A percentile compares a stretch with the other conserved stretches of the same genome.
Conservation (phyloP, 768 basidiomycete species). For the Amanita pseudoporphyria region DNA sequence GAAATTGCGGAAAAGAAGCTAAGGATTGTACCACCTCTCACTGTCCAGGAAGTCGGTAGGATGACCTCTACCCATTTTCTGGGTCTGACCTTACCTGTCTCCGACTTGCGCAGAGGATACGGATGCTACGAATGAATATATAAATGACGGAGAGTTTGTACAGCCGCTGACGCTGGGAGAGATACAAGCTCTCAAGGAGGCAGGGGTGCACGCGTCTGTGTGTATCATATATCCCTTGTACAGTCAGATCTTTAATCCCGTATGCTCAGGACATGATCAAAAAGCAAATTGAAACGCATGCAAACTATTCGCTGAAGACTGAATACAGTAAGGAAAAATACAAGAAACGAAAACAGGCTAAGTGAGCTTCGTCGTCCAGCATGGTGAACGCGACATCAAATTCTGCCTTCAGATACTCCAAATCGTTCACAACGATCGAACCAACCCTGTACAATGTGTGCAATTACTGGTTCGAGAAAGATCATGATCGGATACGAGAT, state of each 20-base stretch:
- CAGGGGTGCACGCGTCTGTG: slow-evolving; percentile 74
- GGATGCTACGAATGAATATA: slow-evolving; percentile 92
- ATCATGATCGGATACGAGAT: slow-evolving; percentile 72
- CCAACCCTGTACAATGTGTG: slow-evolving; percentile 84
- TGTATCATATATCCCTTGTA: slow-evolving; percentile 13
- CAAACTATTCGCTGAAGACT: slow-evolving; percentile 88
- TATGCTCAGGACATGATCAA: slow-evolving; percentile 82
- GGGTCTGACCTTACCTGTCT: neutral
- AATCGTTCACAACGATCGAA: slow-evolving; percentile 78
- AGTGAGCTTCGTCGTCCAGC: slow-evolving; percentile 40
- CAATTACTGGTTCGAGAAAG: slow-evolving; percentile 83
- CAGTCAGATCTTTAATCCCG: slow-evolving; percentile 11
- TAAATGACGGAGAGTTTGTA: slow-evolving; percentile 77
- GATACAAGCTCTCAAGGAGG: slow-evolving; percentile 73
- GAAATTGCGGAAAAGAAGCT: slow-evolving; percentile 73
- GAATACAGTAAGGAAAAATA: slow-evolving; percentile 99
- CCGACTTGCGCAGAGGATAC: slow-evolving; percentile 70
- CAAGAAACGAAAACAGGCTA: slow-evolving; percentile 91
- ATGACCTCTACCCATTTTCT: slow-evolving; percentile 5
- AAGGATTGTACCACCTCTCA: slow-evolving; percentile 47
- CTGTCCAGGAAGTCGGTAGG: slow-evolving; percentile 76
- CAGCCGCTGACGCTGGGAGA: slow-evolving; percentile 79
- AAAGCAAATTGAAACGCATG: slow-evolving; percentile 87
- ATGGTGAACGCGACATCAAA: neutral
- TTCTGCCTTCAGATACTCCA: slow-evolving; percentile 64